A percentile compares a stretch with the other conserved stretches of the same genome.
phyloP scores from a whole-genome alignment of 805 yeast genomes.

The Yamadazyma insecticola region DNA sequence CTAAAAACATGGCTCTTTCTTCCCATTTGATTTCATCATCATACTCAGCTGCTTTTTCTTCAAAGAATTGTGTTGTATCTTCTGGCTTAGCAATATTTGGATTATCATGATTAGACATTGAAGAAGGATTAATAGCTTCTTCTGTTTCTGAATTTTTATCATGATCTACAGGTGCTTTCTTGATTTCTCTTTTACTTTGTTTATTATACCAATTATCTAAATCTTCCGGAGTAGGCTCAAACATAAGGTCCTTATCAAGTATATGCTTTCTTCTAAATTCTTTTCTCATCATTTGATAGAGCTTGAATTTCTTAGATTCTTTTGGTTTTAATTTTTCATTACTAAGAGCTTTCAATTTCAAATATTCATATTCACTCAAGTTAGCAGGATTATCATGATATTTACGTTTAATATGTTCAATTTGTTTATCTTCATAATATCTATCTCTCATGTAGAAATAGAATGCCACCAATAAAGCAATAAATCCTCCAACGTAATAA shows the following conservation, averaged over 20 bases:
- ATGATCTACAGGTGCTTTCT: conserved; percentile 18
- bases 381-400: conserved; percentile 30
- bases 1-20: conserved; percentile 57
- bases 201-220: conserved; percentile 37
- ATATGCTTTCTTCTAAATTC: conserved; percentile 38
- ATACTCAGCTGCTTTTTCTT: conserved; percentile 71
- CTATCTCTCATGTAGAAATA: conserved; percentile 62
- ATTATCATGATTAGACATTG: conserved; percentile 34
- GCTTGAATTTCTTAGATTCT: conserved; percentile 55
- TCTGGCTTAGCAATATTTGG: conserved; percentile 57
- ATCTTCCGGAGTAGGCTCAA: conserved; percentile 39
- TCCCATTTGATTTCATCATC: conserved; percentile 77
- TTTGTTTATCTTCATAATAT: conserved; percentile 60
- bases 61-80: conserved; percentile 80
- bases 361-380: conserved; percentile 58
- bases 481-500: conserved; percentile 58
- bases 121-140: neutral
- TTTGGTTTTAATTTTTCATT: conserved; percentile 58
- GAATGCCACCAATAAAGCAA: conserved; percentile 53
- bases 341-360: conserved; percentile 56
- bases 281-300: conserved; percentile 53
- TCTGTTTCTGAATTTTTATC: conserved; percentile 7
- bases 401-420: conserved; percentile 37
- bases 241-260: conserved; percentile 27
- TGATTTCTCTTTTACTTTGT: conserved; percentile 23